Evolutionary conservation across 1,139 yeast genomes (phyloP).

Genomic region (Blastobotrys ciferrii): DNA sequence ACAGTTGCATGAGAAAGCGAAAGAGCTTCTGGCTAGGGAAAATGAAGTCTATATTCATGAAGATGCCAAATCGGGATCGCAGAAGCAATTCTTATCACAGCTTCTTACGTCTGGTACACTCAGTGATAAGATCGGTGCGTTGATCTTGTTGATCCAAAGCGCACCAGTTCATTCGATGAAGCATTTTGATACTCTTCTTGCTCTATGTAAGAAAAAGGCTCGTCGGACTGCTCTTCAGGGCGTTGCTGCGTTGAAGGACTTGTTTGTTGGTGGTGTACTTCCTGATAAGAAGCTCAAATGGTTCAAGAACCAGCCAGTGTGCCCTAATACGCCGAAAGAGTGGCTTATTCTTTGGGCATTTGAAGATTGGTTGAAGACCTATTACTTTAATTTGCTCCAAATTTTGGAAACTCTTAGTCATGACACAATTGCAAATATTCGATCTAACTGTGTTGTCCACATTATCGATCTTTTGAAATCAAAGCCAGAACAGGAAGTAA

Average conservation of each 20-base stretch:
- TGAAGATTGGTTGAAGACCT: conserved; percentile 82
- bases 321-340: conserved; percentile 39
- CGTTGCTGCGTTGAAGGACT: conserved; percentile 84
- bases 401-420: conserved; percentile 74
- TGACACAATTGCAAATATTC: conserved; percentile 89
- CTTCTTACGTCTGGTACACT: conserved; percentile 90
- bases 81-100: conserved; percentile 84
- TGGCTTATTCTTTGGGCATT: conserved; percentile 76
- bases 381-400: conserved; percentile 67
- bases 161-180: conserved; percentile 89
- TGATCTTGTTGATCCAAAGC: conserved; percentile 88
- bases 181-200: conserved; percentile 73
- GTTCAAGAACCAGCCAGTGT: conserved; percentile 73
- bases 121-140: conserved; percentile 91
- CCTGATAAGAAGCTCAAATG: conserved; percentile 73
- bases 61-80: conserved; percentile 77
- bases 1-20: conserved; percentile 63
- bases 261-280: conserved; percentile 73
- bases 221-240: conserved; percentile 93
- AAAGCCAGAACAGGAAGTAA: conserved; percentile 97
- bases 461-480: conserved; percentile 75
- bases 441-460: conserved; percentile 72
- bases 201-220: conserved; percentile 85
- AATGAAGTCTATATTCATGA: conserved; percentile 72
- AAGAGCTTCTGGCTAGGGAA: conserved; percentile 63